These are phyloP conservation scores for Nothomitra cinnamomea DNA, from an alignment of 2,329 filamentous ascomycete species.

Conservation along the genomic window DNA sequence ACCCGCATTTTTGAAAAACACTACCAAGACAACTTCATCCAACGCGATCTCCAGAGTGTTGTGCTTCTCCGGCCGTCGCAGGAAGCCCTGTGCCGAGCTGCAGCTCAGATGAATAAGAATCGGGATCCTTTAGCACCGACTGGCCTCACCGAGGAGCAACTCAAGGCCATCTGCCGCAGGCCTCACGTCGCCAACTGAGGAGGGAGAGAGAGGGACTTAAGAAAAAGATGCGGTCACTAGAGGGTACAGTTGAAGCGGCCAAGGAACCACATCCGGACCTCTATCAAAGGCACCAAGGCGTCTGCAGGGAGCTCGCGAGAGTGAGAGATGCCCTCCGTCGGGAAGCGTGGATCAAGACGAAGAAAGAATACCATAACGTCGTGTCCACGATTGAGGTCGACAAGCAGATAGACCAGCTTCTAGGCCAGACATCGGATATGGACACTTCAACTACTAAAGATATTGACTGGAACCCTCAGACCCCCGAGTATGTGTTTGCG, in stretches of 20 bases:
- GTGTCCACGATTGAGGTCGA: not conserved
- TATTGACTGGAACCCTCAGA: not conserved
- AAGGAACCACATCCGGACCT: not conserved
- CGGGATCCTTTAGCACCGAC: constrained; percentile 13
- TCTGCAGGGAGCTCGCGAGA: not conserved
- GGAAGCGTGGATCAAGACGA: not conserved
- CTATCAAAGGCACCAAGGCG: not conserved
- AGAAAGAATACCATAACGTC: not conserved
- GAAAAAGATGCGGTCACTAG: constrained; percentile 15
- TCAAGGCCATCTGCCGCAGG: constrained; percentile 11
- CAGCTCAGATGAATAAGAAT: constrained; percentile 16
- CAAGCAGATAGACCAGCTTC: not conserved
- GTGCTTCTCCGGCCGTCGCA: constrained; percentile 15
- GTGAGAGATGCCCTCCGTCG: not conserved
- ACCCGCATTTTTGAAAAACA: constrained; percentile 16
- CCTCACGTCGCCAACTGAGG: constrained; percentile 12
- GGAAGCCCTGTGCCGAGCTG: constrained; percentile 13
- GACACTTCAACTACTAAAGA: not conserved
- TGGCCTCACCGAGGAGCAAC: constrained; percentile 12
- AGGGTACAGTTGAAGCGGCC: constrained; percentile 10
- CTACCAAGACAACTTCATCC: constrained; percentile 16
- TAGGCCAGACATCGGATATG: not conserved
- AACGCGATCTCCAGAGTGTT: constrained; percentile 15
- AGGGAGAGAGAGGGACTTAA: constrained; percentile 16
- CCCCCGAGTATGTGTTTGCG: not conserved